Conservation (phyloP, 1,284 basidiomycete species). For the Cryptococcus sp. region DNA sequence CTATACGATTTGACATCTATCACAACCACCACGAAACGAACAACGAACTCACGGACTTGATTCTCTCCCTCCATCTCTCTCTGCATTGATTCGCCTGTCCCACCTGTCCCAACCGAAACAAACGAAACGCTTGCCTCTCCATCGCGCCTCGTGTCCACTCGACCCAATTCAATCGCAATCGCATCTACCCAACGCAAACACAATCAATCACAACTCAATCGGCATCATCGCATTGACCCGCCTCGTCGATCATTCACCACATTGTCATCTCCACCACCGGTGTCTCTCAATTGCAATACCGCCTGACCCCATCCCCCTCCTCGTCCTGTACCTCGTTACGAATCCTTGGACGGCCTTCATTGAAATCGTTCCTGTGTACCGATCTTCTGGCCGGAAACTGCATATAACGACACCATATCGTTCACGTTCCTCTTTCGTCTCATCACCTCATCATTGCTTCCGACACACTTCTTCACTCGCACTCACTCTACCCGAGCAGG, state of each 20-base stretch:
- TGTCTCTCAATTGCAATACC: constrained; percentile 16
- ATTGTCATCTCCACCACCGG: neutral
- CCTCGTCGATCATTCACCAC: constrained; percentile 3
- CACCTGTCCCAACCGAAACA: neutral
- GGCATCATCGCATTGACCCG: constrained; percentile 4
- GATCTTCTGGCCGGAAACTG: neutral
- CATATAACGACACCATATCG: constrained; percentile 8
- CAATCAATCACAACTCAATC: neutral
- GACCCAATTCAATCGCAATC: neutral
- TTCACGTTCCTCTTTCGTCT: constrained; percentile 6
- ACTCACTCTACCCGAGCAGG: constrained; percentile 28
- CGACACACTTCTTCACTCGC: constrained; percentile 10
- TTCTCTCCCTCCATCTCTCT: constrained; percentile 3
- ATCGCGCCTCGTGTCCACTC: constrained; percentile 6
- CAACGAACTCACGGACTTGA: constrained; percentile 6
- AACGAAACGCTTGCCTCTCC: constrained; percentile 7
- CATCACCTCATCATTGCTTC: neutral
- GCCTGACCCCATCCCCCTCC: constrained; percentile 11
- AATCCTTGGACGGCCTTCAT: constrained; percentile 17
- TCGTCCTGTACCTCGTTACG: neutral
- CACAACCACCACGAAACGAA: constrained; percentile 5
- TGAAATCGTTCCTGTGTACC: constrained; percentile 11
- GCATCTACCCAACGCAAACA: too few relatives aligned
- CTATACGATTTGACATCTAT: constrained; percentile 3
- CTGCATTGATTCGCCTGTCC: neutral